phyloP scores from a whole-genome alignment of 306 rosid genomes.

The Medicago arabica region DNA sequence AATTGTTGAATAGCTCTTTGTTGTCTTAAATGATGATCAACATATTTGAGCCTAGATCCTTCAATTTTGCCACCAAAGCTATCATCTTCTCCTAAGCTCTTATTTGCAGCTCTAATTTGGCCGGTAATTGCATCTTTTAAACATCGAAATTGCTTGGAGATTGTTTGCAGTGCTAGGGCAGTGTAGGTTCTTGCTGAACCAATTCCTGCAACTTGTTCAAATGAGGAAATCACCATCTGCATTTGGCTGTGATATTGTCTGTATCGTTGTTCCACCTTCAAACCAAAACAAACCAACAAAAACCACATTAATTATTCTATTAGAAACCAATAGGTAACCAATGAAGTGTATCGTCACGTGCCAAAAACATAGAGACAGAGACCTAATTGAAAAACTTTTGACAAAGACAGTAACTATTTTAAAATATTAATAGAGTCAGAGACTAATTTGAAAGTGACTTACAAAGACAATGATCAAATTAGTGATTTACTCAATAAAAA shows the following conservation, averaged over 20 bases:
- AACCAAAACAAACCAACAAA: not conserved
- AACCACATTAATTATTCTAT: not conserved
- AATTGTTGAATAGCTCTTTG: conserved; percentile 94
- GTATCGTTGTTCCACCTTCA: conserved; percentile 94
- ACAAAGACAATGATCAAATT: too few relatives aligned
- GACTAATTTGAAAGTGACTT: too few relatives aligned
- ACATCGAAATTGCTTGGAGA: conserved; percentile 91
- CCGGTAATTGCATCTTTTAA: conserved; percentile 82
- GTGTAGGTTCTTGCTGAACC: conserved; percentile 93
- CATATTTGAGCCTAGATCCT: conserved; percentile 89
- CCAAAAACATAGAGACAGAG: too few relatives aligned
- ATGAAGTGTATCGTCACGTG: too few relatives aligned
- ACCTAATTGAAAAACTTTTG: too few relatives aligned
- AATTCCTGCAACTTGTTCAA: conserved; percentile 83
- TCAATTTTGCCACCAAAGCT: conserved; percentile 68
- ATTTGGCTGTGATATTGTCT: conserved; percentile 90
- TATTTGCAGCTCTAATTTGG: conserved; percentile 68
- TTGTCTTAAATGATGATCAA: conserved; percentile 87
- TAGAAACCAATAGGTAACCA: not conserved
- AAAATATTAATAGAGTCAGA: too few relatives aligned
- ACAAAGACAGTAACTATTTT: too few relatives aligned
- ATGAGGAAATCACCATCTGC: conserved; percentile 80
- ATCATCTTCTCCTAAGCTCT: conserved; percentile 92
- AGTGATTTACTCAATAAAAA: too few relatives aligned
- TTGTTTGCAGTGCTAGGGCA: conserved; percentile 84